Evolutionary conservation across 2,329 filamentous ascomycete genomes (phyloP), one percentile per base, ranked within the genome.

Genomic region (Botrytis galanthina): DNA sequence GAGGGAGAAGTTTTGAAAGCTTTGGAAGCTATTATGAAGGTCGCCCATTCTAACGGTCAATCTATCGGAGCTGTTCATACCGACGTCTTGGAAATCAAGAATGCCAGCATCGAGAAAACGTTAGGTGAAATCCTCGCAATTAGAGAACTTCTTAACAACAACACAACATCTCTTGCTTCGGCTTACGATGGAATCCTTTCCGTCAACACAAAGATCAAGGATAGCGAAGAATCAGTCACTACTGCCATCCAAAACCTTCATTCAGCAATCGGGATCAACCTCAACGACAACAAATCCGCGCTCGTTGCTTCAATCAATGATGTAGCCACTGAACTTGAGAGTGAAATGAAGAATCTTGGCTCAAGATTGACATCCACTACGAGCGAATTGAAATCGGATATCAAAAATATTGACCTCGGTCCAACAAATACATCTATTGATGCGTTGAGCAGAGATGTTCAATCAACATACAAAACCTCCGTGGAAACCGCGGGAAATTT

Each of bases 351-450:
- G 26, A 70, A 48, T 37, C 48, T 77, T 9, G 48, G 61, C 12
- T 68, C 75, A 48, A 71, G 48, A 32, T 46, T 77, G 16, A 67
- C 66, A 20, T 73, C 71, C 6, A 72, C 73, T 8, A 75, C 69
- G 8, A 73, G 71, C 44, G 72, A 72, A 9, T 26, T 76, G 48
- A 72, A 68, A 12, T 73, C 66, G 18, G 74, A 75, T 39, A 69
- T 75, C 26, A 72, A 76, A 51, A 39, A 42, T 16, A 74, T 76
- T 42, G 74, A 76, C 51, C 44, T 76, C 5, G 60, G 70, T 26
- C 59, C 72, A 22, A 71, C 70, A 22, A 71, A 42, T 14, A 62
- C 63, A 46, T 75, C 73, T 8, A 32, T 77, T 14, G 74, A 73
- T 42, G 70, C 71, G 5, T 37, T 77, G 63, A 74, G 61, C 51